Base-by-base conservation (phyloP, 305 asterid species). In the Andrographis paniculata region DNA sequence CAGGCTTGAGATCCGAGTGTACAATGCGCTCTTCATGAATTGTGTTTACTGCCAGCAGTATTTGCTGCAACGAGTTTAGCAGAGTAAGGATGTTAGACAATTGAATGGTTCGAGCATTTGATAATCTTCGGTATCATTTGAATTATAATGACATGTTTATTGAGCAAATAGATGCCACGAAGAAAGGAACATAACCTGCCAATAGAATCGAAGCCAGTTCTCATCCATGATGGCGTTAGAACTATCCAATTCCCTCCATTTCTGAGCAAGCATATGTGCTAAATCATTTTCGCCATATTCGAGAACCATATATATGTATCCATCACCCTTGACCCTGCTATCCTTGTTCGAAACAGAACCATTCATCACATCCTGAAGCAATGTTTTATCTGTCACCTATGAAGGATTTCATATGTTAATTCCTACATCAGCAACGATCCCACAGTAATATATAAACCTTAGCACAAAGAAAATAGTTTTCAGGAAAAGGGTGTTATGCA, bases 1-100 rank as follows among this genome's bases (percentile, higher is more conserved):
- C 99, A 70, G 99, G 99, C 86, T 91, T 91, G 66, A 91, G 72
- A 63, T 91, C 99, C 50, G 99, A 91, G 67, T 91, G 99, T 59
- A 91, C 95, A 12, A 91, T 91, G 27, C 99, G 93, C 59, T 91
- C 95, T 56, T 87, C 99, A 27, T 91, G 99, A 70, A 91, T 91
- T 54, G 93, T 91, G 66, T 80, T 91, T 47, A 91, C 99, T 19
- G 99, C 96, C 33, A 60, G 81, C 56, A 91, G 94, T 58, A 91
- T 80, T 86, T 91, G 99, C 99, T 86, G 89, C 71, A 69, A 27
- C 48, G 67, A 44, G 37, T 58, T 42, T 47, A 40, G 46, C 38
- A 50, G n/a, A 61, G 40, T 40, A 30, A 56, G 55, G n/a, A 53
- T 61, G 58, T 39, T 39, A 50, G 61, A 27, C 22, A 37, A 45